Evolutionary conservation across 164 flowering plant genomes (phyloP), one percentile per base, ranked within the genome.

Genomic region (Tetracentron sinense): DNA sequence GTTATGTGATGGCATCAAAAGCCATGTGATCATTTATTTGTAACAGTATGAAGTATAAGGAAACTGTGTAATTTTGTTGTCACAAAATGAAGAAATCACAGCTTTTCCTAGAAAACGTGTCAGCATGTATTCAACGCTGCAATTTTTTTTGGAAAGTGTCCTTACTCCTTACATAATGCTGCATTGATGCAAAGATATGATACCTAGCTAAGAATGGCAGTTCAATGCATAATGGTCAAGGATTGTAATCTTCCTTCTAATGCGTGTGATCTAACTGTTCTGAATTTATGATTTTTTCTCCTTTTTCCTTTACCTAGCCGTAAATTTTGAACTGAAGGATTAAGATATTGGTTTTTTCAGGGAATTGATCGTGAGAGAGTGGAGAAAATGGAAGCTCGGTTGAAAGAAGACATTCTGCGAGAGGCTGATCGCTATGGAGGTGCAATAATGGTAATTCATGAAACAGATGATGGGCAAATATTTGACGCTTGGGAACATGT

Each of bases 401-500:
- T 93, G 31, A 93, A 90, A 69, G 92, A 84, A 70, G 98, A 93
- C 69, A 93, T 93, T 61, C 70, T 88, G 46, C 75, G 93, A 66
- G 98, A 93, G 77, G 91, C 98, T 65, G 84, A 81, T 54, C 78
- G 73, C 35, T 90, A 90, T 74, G 77, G 76, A 26, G 88, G 90
- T 68, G 96, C 96, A 61, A 88, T 93, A 62, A 90, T 90, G 98
- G 98, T 93, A 51, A 90, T 88, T 71, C 96, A 88, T 78, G 98
- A 93, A 81, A 85, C 92, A 63, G 82, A 84, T 46, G 87, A 83
- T 82, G 83, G 90, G 29, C 80, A 84, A 71, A 90, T 93, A 73
- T 93, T 82, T 79, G 96, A 90, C 79, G 90, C 86, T 21, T 90
- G 97, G 98, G 98, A 93, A 66, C 89, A 83, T 70, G 96, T 93